Evolutionary conservation across 768 basidiomycete species (phyloP).

Genomic region (Panaeolus cyanescens): DNA sequence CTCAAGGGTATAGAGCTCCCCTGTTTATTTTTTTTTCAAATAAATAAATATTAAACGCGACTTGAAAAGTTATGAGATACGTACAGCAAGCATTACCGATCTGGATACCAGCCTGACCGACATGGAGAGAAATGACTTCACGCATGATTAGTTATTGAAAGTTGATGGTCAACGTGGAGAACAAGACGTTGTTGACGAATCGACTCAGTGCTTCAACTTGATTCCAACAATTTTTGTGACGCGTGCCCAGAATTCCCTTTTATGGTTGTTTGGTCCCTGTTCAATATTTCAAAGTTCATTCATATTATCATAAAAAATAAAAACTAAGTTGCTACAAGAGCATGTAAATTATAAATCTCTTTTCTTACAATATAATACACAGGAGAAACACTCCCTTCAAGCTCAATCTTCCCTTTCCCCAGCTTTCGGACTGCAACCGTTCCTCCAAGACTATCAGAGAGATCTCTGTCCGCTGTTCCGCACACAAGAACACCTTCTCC

Average conservation of each 20-base stretch:
- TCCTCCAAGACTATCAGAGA: conserved; percentile 52
- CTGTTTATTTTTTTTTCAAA: conserved; percentile 37
- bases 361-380: conserved; percentile 88
- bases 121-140: conserved; percentile 95
- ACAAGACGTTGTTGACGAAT: conserved; percentile 20
- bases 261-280: conserved; percentile 25
- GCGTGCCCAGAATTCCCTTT: conserved; percentile 25
- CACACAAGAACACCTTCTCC: conserved; percentile 97
- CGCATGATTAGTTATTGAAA: conserved; percentile 54
- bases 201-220: background rate
- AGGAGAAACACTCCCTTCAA: conserved; percentile 88
- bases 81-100: conserved; percentile 96
- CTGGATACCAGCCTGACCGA: conserved; percentile 96
- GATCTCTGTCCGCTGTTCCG: conserved; percentile 55
- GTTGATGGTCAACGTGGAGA: conserved; percentile 12
- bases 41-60: conserved; percentile 6
- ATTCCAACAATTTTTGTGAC: conserved; percentile 27
- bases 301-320: conserved; percentile 12
- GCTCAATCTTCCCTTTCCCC: conserved; percentile 79
- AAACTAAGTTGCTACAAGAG: conserved; percentile 61
- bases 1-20: conserved; percentile 98
- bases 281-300: background rate
- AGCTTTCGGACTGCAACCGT: conserved; percentile 90
- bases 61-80: conserved; percentile 27
- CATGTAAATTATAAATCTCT: conserved; percentile 91